Base-by-base conservation (phyloP, 2,329 filamentous ascomycete genomes). In the Diaporthe ampelina region DNA sequence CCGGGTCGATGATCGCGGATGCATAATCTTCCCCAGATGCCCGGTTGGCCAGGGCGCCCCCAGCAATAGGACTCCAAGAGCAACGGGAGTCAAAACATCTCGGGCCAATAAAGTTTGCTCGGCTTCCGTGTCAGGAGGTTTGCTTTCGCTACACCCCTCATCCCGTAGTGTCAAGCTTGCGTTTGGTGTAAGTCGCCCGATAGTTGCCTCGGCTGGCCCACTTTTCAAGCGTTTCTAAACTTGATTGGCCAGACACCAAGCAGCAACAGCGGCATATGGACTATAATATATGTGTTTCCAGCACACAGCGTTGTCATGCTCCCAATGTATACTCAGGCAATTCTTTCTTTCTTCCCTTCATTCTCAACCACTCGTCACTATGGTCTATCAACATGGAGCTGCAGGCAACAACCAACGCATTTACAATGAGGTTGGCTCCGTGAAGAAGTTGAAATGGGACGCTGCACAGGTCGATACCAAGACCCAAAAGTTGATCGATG, bases 331-430 rank as follows among this genome's bases (percentile, higher is more conserved):
- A 13, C 24, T 5, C 24, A 13, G 10, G 19, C 7, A 24, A 13
- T 21, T 21, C 7, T 9, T 43, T 7, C n/a, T 15, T 61, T 61
- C 57, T n/a, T 26, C 8, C 26, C n/a, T 32, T 32, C 3, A 32
- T 19, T 17, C 10, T 19, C 6, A 61, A 45, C 9, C 29, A 17
- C 19, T 21, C 7, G 19, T 10, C 58, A 61, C n/a, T 4, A 63
- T 63, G 59, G 24, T 45, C 24, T 63, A 45, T 17, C 59, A 63
- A 45, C 40, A 63, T 10, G 15, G 17, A 48, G 7, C 48, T 9
- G 59, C 37, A 29, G 59, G 59, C 40, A 63, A 63, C 59, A 45
- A 63, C 40, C 59, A 63, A 63, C 59, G 24, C 59, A 63, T 63
- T 24, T 32, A 63, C 40, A 29, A 63, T 3, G 59, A 63, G 40